Percentiles rank a stretch among this genome's conserved stretches.
Conservation (phyloP, 306 rosid species). For the Hylodesmum podocarpum region DNA sequence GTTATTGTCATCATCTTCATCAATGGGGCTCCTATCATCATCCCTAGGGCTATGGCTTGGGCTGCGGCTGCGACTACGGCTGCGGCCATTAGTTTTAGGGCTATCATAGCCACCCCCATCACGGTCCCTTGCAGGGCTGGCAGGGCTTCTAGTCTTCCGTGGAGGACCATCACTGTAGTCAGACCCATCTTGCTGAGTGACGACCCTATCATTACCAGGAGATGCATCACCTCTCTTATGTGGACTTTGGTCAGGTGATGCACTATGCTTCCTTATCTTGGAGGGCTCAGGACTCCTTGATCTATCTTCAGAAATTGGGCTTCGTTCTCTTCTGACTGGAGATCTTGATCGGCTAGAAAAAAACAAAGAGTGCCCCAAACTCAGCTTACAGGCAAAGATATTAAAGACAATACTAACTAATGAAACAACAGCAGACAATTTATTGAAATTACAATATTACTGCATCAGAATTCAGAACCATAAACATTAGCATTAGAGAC, state of each 20-base stretch:
- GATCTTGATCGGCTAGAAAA: constrained; percentile 74
- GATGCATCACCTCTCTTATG: constrained; percentile 41
- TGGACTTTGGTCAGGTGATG: constrained; percentile 56
- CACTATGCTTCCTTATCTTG: constrained; percentile 53
- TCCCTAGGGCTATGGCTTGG: constrained; percentile 53
- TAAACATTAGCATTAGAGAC: background rate
- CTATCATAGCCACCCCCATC: constrained; percentile 32
- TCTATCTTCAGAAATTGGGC: constrained; percentile 50
- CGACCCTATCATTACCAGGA: constrained; percentile 48
- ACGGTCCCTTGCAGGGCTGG: constrained; percentile 50
- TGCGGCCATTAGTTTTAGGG: constrained; percentile 50
- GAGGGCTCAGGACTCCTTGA: constrained; percentile 52
- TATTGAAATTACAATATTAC: background rate
- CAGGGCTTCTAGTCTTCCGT: constrained; percentile 55
- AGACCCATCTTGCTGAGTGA: constrained; percentile 47
- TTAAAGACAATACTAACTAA: background rate
- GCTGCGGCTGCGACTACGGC: constrained; percentile 24
- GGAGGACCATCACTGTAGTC: constrained; percentile 56
- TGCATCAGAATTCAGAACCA: background rate
- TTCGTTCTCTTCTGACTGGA: constrained; percentile 56
- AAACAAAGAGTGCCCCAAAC: background rate
- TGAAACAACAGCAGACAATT: background rate
- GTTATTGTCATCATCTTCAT: constrained; percentile 51
- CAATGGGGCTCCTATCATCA: constrained; percentile 65
- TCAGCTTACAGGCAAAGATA: background rate